Evolutionary conservation across 768 basidiomycete species (phyloP), one percentile per base, ranked within the genome.

Genomic region (Hygrophoropsis aurantiaca): DNA sequence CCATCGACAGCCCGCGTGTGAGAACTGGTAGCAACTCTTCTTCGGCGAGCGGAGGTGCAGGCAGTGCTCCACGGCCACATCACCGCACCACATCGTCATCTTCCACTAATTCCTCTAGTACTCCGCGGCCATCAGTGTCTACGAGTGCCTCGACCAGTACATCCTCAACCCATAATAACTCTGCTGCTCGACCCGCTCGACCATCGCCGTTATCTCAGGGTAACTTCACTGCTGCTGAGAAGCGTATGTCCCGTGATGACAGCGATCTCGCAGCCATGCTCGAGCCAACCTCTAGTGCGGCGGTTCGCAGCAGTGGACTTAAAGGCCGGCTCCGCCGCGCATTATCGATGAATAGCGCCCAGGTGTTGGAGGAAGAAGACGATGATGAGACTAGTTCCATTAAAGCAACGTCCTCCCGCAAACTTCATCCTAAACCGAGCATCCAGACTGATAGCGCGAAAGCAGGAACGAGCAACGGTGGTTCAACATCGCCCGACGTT

Each of bases 291-390:
- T 64, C 73, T 16, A 58, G 59, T 4, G 47, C 59, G 54, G 74
- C 74, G 57, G 63, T 73, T 36, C 79, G 85, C 46, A 75, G 77
- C 47, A 77, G 80, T 11, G 91, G 91, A 0, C 73, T 94, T 53
- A 93, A 91, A 62, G 84, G 81, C 55, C 80, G 82, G 47, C 73
- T 92, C 33, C 81, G 87, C 34, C 81, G 88, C 23, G 89, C 85
- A 3, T 73, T 90, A 19, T 82, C 81, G 1, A 75, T 88, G 55
- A 84, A 82, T 52, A 79, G 83, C 7, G 66, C 68, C 27, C 69
- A 75, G 49, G 68, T 80, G 4, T 72, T 90, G 44, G 74, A 77
- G 24, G 82, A 85, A 53, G 75, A 78, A 35, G 78, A 74, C 25
- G 70, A 66, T 33, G 66, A 64, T 10, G 70, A 68, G 21, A 65